phyloP scores from a whole-genome alignment of 2,329 filamentous ascomycete species.

The Calonectria pauciramosa region DNA sequence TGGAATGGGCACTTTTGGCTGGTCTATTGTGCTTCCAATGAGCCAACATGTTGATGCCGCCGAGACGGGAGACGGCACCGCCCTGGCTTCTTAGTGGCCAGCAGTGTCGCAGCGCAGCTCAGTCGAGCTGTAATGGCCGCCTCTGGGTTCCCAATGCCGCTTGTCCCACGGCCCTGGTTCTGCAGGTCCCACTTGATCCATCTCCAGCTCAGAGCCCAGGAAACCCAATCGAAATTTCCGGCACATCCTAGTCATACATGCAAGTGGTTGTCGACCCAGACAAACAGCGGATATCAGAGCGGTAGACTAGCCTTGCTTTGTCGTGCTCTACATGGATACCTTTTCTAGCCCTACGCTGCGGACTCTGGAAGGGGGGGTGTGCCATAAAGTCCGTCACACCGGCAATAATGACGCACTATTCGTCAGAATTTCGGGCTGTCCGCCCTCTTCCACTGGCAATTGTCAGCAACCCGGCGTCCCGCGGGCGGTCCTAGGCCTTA shows the following conservation, averaged over 20 bases:
- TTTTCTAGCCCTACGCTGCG: constrained; percentile 13
- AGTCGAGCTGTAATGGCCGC: neutral
- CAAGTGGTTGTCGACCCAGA: constrained; percentile 1
- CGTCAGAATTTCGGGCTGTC: constrained; percentile 16
- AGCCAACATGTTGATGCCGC: neutral
- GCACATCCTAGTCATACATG: constrained; percentile 15
- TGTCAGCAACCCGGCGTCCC: constrained; percentile 22
- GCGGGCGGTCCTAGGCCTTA: constrained; percentile 4
- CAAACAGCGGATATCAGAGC: neutral
- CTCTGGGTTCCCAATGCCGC: constrained; percentile 6
- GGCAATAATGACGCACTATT: constrained; percentile 23
- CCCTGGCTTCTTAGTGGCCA: neutral
- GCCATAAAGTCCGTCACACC: constrained; percentile 13
- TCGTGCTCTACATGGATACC: constrained; percentile 1
- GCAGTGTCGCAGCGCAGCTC: constrained; percentile 15
- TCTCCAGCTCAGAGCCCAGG: constrained; percentile 17
- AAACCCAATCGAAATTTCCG: constrained; percentile 18
- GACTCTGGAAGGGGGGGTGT: constrained; percentile 4
- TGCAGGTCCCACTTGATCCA: constrained; percentile 21
- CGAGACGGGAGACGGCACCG: constrained; percentile 31
- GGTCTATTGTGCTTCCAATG: neutral
- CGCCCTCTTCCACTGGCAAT: constrained; percentile 14
- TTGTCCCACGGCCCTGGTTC: constrained; percentile 20
- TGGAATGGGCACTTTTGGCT: constrained; percentile 1
- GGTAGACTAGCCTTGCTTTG: neutral